These are phyloP conservation scores for Puccinia coronata DNA, from an alignment of 1,284 basidiomycete genomes.

Conservation along the genomic window DNA sequence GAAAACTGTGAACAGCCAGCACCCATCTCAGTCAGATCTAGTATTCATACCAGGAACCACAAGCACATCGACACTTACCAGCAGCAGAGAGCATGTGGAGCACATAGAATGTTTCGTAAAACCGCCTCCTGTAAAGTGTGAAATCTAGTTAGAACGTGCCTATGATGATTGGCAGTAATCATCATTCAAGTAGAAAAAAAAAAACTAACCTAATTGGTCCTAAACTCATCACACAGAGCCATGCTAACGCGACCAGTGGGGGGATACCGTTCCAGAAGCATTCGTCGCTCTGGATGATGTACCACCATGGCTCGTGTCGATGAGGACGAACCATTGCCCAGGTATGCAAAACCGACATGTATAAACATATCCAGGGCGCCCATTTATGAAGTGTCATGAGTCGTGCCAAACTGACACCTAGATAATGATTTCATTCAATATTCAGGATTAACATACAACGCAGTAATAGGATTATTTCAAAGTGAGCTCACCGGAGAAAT, in stretches of 20 bases:
- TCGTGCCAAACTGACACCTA: conserved; percentile 29
- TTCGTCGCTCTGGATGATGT: conserved; percentile 5
- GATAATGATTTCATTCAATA: no score
- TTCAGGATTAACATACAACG: not conserved
- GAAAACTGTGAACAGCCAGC: not conserved
- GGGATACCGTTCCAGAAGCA: conserved; percentile 37
- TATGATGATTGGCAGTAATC: not conserved
- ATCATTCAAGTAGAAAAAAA: not conserved
- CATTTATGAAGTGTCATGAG: conserved; percentile 46
- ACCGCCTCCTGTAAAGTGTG: conserved; percentile 23
- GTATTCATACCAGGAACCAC: not conserved
- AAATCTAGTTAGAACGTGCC: not conserved
- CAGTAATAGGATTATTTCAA: not conserved
- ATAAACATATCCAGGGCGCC: conserved; percentile 48
- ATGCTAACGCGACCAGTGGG: conserved; percentile 32
- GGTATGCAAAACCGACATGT: conserved; percentile 38
- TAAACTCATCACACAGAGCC: conserved; percentile 46
- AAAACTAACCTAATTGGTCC: conserved; percentile 32
- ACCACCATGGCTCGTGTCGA: conserved; percentile 31
- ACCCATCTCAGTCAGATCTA: not conserved
- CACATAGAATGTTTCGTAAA: conserved; percentile 44
- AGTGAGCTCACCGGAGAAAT: conserved; percentile 20
- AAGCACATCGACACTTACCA: conserved; percentile 25
- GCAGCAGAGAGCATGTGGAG: conserved; percentile 41
- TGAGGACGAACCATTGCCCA: conserved; percentile 24